These are phyloP conservation scores for Fusarium oligoseptatum DNA, from an alignment of 2,329 filamentous ascomycete species.

Conservation along the genomic window DNA sequence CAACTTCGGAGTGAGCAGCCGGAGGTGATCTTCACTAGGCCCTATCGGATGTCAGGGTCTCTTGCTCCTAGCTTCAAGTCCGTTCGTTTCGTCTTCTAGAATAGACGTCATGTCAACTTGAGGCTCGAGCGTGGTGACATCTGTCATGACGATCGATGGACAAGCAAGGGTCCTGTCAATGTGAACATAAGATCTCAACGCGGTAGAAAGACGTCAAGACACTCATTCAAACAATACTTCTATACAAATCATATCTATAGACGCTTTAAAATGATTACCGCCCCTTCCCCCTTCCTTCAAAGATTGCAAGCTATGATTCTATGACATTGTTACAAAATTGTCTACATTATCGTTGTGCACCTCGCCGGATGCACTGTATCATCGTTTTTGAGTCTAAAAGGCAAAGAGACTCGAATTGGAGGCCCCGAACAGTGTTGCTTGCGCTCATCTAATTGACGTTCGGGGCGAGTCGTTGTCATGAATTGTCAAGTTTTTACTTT, in stretches of 20 bases:
- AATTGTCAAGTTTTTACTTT: constrained; percentile 23
- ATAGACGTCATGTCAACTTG: constrained; percentile 24
- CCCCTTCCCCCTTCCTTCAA: constrained; percentile 12
- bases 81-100: background rate
- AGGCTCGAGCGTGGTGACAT: constrained; percentile 11
- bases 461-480: background rate
- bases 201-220: background rate
- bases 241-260: constrained; percentile 35
- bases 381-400: constrained; percentile 19
- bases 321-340: constrained; percentile 34
- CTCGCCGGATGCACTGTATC: constrained; percentile 17
- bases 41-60: constrained; percentile 14
- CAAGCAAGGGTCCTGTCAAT: background rate
- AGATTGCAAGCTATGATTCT: constrained; percentile 26
- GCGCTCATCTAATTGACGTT: background rate
- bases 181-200: background rate
- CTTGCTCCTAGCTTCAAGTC: background rate
- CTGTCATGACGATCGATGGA: background rate
- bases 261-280: constrained; percentile 39
- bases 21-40: background rate
- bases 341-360: constrained; percentile 40
- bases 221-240: background rate
- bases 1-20: constrained; percentile 19
- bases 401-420: background rate
- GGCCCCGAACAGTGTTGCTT: background rate